A percentile compares a stretch with the other conserved stretches of the same genome.
phyloP scores from a whole-genome alignment of 176 grass and related monocot genomes.

The Aegilops bicornis region DNA sequence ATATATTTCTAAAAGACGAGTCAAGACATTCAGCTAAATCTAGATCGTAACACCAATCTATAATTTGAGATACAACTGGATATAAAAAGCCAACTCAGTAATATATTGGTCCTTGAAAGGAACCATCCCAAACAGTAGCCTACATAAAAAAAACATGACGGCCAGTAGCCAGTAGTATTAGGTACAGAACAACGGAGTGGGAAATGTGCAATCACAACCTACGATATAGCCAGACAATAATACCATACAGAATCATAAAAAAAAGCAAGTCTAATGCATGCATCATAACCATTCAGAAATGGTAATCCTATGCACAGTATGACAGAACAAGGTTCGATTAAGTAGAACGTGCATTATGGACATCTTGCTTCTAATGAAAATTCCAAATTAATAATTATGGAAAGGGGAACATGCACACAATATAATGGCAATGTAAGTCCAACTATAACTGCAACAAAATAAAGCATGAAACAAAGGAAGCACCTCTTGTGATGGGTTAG shows the following conservation, averaged over 20 bases:
- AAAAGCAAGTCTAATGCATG: not conserved
- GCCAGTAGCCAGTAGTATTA: not conserved
- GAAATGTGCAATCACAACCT: not conserved
- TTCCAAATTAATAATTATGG: not conserved
- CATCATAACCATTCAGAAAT: not conserved
- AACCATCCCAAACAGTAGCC: not conserved
- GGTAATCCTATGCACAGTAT: not conserved
- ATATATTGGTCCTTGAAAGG: not conserved
- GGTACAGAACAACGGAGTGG: not conserved
- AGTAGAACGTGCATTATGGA: not conserved
- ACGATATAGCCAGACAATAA: not conserved
- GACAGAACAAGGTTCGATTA: not conserved
- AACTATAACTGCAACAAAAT: not conserved
- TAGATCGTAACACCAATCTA: not conserved
- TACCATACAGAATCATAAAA: not conserved
- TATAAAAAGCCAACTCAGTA: not conserved
- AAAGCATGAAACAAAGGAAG: slow-evolving; percentile 10
- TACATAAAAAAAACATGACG: not conserved
- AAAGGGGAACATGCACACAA: not conserved
- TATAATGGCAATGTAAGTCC: not conserved
- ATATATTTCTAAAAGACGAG: not conserved
- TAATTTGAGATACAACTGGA: not conserved
- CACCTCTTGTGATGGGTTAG: slow-evolving; percentile 83
- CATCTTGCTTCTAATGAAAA: not conserved
- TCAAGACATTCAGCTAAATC: not conserved